phyloP scores from a whole-genome alignment of 176 grass and related monocot genomes.

The Triticum aestivum region DNA sequence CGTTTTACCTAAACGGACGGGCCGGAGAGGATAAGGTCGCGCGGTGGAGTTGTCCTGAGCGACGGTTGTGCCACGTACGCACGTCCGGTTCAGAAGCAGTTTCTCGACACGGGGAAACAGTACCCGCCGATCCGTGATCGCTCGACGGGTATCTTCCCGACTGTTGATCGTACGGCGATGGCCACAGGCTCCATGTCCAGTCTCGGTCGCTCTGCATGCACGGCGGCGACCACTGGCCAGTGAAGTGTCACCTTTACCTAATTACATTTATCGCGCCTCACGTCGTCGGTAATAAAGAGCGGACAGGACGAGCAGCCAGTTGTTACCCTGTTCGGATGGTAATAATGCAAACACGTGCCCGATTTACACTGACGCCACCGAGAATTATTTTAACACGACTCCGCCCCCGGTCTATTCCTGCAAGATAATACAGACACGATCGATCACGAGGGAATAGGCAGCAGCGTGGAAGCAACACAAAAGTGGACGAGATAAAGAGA shows the following conservation, averaged over 20 bases:
- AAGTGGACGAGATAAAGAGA: not conserved
- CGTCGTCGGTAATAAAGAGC: too few species aligned
- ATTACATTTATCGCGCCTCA: not conserved
- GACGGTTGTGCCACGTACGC: not conserved
- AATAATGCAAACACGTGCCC: not conserved
- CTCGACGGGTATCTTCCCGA: not conserved
- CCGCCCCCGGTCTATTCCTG: not conserved
- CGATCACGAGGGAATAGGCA: not conserved
- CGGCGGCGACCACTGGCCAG: not conserved
- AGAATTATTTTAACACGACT: not conserved
- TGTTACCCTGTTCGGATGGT: too few species aligned
- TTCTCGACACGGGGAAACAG: not conserved
- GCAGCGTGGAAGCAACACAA: not conserved
- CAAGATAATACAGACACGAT: not conserved
- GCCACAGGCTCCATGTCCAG: not conserved
- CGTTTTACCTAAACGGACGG: too few species aligned
- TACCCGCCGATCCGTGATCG: not conserved
- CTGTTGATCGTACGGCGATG: not conserved
- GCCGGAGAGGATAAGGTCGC: too few species aligned
- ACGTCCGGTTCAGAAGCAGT: not conserved
- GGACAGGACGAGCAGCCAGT: not conserved
- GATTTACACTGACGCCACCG: not conserved
- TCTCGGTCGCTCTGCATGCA: not conserved
- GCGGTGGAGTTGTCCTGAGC: too few species aligned
- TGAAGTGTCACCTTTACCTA: not conserved